phyloP scores from a whole-genome alignment of 2,329 filamentous ascomycete genomes.

The Claviceps sp. region DNA sequence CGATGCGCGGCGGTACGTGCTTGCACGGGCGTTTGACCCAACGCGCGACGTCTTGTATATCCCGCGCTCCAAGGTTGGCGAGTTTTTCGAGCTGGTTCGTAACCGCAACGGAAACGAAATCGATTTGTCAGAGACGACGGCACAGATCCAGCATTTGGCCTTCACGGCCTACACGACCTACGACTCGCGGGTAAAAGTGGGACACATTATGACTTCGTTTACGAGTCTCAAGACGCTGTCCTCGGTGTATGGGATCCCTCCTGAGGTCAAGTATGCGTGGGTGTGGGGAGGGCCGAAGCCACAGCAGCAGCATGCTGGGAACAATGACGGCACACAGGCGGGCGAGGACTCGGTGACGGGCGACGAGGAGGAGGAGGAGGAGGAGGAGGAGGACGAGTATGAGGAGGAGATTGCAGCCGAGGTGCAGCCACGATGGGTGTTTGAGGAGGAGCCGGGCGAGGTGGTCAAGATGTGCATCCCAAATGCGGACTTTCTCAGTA shows the following conservation, averaged over 20 bases:
- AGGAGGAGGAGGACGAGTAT: background rate
- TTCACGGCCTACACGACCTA: constrained; percentile 15
- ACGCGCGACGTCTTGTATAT: constrained; percentile 5
- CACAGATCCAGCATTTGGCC: constrained; percentile 10
- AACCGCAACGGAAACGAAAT: background rate
- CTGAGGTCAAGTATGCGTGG: constrained; percentile 2
- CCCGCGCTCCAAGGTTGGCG: constrained; percentile 8
- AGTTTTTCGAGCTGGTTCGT: constrained; percentile 6
- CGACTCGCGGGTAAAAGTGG: constrained; percentile 11
- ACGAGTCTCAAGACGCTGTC: constrained; percentile 10
- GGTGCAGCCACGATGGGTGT: constrained; percentile 7
- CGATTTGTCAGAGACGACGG: constrained; percentile 2
- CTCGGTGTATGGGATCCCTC: constrained; percentile 13
- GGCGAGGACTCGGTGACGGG: constrained; percentile 1
- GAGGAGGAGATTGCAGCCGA: constrained; percentile 2
- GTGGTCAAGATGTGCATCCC: constrained; percentile 8
- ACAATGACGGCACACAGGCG: constrained; percentile 1
- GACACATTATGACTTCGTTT: constrained; percentile 6
- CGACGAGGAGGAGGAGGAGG: background rate
- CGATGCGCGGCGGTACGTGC: background rate
- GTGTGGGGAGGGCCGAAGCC: background rate
- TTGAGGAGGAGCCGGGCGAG: constrained; percentile 5
- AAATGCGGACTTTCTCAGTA: constrained; percentile 3
- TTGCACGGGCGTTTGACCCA: constrained; percentile 5
- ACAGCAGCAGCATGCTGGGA: background rate